Base-by-base conservation (phyloP, 305 asterid genomes). In the Fraxinus albicans region DNA sequence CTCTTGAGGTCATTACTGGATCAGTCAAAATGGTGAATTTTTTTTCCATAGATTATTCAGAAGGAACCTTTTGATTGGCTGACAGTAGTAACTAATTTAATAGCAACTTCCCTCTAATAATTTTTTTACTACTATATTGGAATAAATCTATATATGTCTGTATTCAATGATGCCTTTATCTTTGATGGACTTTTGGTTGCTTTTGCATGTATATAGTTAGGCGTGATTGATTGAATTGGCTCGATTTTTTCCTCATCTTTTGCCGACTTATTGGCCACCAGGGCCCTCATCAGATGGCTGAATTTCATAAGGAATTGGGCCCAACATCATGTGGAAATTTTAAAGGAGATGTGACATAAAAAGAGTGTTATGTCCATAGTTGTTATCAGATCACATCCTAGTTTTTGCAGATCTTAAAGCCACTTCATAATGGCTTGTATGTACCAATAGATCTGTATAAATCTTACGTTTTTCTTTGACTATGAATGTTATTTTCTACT, bases 211-310 rank as follows among this genome's bases (percentile, higher is more conserved):
- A 78, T 83, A 75, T 70, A 83, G 89, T 85, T 88, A 76, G 88
- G 88, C 73, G 88, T 78, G 78, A 87, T 87, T 88, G 87, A 86
- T 86, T 88, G 82, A 82, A 75, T 83, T 83, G 79, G 84, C 80
- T 84, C 80, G 77, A 77, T 73, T 60, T 85, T 83, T 83, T 58
- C 76, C 12, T 65, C 85, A 35, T 77, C 55, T 78, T 86, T 81
- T 86, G 77, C 84, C 84, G 90, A 90, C 83, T 88, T 87, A 79
- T 86, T 86, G 92, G 89, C 77, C 77, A 76, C 65, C 82, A 82
- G 92, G 94, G 89, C 79, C 94, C 97, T 88, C 90, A 80, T 40
- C 78, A 80, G 86, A 85, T 74, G 81, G 86, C 89, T 79, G 85
- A 77, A 81, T 82, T 82, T 84, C 81, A 78, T 75, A 85, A 86